Evolutionary conservation across 352 stramenopile species (phyloP).

Genomic region (Blastocystis sp.): DNA sequence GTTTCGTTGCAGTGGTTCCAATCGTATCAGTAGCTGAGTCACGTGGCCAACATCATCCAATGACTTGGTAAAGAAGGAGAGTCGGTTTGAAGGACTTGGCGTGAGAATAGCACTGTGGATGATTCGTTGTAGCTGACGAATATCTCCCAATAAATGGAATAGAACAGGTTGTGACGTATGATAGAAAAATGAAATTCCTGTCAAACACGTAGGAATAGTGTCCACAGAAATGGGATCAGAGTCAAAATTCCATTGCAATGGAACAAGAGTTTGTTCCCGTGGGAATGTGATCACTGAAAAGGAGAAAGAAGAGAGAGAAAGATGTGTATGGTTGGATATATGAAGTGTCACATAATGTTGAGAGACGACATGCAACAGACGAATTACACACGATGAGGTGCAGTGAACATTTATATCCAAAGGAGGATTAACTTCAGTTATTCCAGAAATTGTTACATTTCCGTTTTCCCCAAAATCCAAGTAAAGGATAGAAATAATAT

Average conservation of each 20-base stretch:
- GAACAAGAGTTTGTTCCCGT: not conserved
- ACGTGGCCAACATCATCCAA: not conserved
- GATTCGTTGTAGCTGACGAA: not conserved
- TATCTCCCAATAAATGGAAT: not conserved
- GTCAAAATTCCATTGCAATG: not conserved
- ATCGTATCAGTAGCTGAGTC: not conserved
- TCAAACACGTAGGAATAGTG: not conserved
- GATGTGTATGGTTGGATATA: not conserved
- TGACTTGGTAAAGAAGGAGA: not conserved
- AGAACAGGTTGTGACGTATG: not conserved
- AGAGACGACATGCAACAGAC: not conserved
- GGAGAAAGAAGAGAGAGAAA: not conserved
- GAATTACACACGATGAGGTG: not conserved
- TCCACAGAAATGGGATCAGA: not conserved
- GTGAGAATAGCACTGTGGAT: not conserved
- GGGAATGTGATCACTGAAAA: not conserved
- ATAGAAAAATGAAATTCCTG: not conserved
- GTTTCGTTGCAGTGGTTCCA: not conserved
- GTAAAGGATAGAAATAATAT: not conserved
- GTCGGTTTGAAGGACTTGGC: not conserved
- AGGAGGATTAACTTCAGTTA: not conserved
- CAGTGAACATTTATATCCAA: not conserved
- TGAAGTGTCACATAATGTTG: not conserved
- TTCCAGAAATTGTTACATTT: not conserved
- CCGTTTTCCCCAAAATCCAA: not conserved